Evolutionary conservation across 495 filamentous ascomycete species (phyloP).

Genomic region (Cladorrhinum samala): DNA sequence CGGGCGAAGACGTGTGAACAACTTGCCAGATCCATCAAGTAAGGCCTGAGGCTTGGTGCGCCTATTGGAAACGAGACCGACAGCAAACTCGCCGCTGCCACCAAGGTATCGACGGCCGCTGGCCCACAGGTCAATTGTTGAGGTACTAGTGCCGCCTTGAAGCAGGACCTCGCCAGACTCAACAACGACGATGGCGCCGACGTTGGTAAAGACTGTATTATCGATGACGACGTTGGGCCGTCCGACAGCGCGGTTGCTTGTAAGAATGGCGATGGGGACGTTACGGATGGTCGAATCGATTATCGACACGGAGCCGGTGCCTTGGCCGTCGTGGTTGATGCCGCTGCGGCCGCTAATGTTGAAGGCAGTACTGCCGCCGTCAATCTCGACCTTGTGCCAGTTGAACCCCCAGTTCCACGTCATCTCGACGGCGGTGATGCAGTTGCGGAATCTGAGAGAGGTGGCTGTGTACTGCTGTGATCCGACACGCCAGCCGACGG

Average conservation of each 20-base stretch:
- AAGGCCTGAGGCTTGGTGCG: conserved; percentile 44
- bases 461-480: conserved; percentile 44
- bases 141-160: conserved; percentile 38
- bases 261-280: conserved; percentile 56
- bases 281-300: conserved; percentile 61
- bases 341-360: conserved; percentile 34
- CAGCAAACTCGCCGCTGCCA: conserved; percentile 24
- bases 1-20: conserved; percentile 55
- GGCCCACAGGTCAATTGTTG: conserved; percentile 49
- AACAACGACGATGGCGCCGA: conserved; percentile 37
- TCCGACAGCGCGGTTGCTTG: conserved; percentile 46
- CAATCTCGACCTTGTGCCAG: conserved; percentile 28
- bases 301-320: conserved; percentile 63
- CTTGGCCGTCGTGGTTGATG: conserved; percentile 46
- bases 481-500: conserved; percentile 65
- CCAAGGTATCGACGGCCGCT: conserved; percentile 56
- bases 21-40: conserved; percentile 32
- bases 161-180: conserved; percentile 41
- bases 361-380: conserved; percentile 15
- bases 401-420: conserved; percentile 67
- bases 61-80: conserved; percentile 35
- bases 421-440: conserved; percentile 72
- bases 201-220: conserved; percentile 35
- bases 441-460: conserved; percentile 63
- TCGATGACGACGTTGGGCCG: conserved; percentile 40